These are phyloP conservation scores for Neurospora intermedia DNA, from an alignment of 495 filamentous ascomycete genomes.

Conservation along the genomic window DNA sequence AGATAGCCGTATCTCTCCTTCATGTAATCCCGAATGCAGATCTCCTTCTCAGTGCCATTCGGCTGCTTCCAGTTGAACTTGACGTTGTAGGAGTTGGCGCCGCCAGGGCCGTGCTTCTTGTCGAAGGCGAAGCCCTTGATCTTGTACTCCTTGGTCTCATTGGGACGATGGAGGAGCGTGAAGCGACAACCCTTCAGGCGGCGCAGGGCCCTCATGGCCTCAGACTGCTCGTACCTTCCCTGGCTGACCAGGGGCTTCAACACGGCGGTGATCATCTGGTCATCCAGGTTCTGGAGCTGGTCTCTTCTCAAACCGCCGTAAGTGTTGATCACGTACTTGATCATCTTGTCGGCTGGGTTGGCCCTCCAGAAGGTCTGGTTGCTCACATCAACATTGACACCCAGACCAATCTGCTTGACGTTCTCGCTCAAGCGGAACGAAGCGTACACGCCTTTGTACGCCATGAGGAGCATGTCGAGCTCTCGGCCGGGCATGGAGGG, in stretches of 20 bases:
- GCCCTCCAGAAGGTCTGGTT: slow-evolving; percentile 62
- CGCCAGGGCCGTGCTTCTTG: slow-evolving; percentile 20
- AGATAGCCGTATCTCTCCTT: slow-evolving; percentile 44
- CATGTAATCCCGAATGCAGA: slow-evolving; percentile 60
- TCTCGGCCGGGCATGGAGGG: slow-evolving; percentile 3
- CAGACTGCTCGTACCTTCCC: slow-evolving; percentile 14
- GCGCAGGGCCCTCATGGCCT: slow-evolving; percentile 39
- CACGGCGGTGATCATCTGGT: neutral
- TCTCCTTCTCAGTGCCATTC: slow-evolving; percentile 31
- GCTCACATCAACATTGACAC: slow-evolving; percentile 75
- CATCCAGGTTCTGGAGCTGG: neutral
- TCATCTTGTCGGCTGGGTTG: slow-evolving; percentile 6
- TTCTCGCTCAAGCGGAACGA: slow-evolving; percentile 42
- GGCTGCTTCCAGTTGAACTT: slow-evolving; percentile 48
- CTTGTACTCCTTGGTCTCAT: slow-evolving; percentile 42
- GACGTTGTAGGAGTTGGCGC: slow-evolving; percentile 41
- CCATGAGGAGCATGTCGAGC: neutral
- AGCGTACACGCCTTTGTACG: neutral
- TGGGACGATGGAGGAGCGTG: slow-evolving; percentile 46
- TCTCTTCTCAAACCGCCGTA: neutral
- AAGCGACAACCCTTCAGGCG: slow-evolving; percentile 58
- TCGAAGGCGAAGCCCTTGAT: slow-evolving; percentile 48
- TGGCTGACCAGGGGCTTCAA: neutral
- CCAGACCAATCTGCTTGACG: slow-evolving; percentile 66
- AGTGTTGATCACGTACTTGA: slow-evolving; percentile 12